Base-by-base conservation (phyloP, 169 alveolate genomes). In the Neospora caninum region DNA sequence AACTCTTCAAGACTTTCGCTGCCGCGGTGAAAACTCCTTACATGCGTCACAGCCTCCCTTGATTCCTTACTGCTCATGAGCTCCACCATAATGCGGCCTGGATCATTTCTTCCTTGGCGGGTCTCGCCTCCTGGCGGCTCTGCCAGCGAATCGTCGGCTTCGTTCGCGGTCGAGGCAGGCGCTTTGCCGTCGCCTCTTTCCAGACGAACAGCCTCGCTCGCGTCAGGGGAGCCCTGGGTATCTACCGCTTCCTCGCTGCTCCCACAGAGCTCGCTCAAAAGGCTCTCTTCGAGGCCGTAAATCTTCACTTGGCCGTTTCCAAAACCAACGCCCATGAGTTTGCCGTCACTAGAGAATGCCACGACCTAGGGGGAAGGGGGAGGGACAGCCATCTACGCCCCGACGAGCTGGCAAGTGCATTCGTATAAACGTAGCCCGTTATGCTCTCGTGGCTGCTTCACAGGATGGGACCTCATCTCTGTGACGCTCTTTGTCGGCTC, bases 11-110 rank as follows among this genome's bases (percentile, higher is more conserved):
- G n/a, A n/a, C n/a, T n/a, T n/a, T n/a, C n/a, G n/a, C 58, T 49
- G 58, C 58, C 4, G 22, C 58, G 13, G 34, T 16, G 73, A 64
- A 64, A 64, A 64, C 34, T 64, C 64, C 94, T 92, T 58, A 92
- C 94, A 64, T 92, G 94, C 78, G 94, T 92, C 53, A 92, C 94
- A 38, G 88, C 84, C 29, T 92, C 94, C 38, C 94, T 87, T 78
- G 92, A 80, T 64, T 92, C 94, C 88, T 88, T 54, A n/a, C 87
- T 83, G 86, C 88, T 83, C 43, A 92, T 58, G 43, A 92, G 88
- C 78, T 92, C 94, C 25, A 88, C 80, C 92, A 92, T 54, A 34
- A 31, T 10, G 41, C 34, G 38, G 13, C 25, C 89, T 22, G 64
- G 36, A 25, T 10, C n/a, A 43, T 36, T 13, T 49, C 38, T 64